Conservation (phyloP, 768 basidiomycete species). For the Xerocomellus chrysenteron region DNA sequence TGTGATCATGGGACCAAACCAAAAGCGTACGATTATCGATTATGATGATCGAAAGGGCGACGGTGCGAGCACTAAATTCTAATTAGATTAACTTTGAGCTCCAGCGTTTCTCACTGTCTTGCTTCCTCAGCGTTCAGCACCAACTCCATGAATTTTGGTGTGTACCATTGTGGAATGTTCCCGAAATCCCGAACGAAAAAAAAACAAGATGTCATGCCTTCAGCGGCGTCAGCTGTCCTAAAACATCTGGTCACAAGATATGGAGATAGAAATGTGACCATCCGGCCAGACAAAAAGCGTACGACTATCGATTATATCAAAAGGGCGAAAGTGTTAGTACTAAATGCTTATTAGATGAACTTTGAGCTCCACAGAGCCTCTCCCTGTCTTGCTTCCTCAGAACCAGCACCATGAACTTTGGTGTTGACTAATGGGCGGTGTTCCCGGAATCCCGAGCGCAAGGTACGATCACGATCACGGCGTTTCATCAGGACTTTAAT, state of each 20-base stretch:
- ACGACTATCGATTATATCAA: not conserved
- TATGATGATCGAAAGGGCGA: not conserved
- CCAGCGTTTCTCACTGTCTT: slow-evolving; percentile 47
- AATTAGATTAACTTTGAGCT: slow-evolving; percentile 50
- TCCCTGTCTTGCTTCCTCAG: slow-evolving; percentile 48
- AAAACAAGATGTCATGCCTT: too few relatives aligned
- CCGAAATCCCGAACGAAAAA: not conserved
- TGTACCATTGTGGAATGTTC: slow-evolving; percentile 35
- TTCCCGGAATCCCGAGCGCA: not conserved
- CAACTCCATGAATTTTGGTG: slow-evolving; percentile 44
- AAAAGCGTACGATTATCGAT: not conserved
- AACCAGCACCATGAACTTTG: slow-evolving; percentile 46
- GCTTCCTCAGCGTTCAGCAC: slow-evolving; percentile 42
- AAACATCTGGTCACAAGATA: too few relatives aligned
- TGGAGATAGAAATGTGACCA: not conserved
- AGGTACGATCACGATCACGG: slow-evolving; percentile 1
- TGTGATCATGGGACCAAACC: not conserved
- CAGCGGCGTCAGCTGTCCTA: too few relatives aligned
- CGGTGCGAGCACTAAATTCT: not conserved
- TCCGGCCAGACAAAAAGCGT: not conserved
- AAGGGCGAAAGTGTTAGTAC: not conserved
- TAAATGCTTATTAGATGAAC: slow-evolving; percentile 37
- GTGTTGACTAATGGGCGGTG: slow-evolving; percentile 38
- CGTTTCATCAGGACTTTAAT: not conserved
- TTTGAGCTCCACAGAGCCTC: slow-evolving; percentile 56